A percentile compares a stretch with the other conserved stretches of the same genome.
phyloP scores from a whole-genome alignment of 805 yeast species.

The Lipomyces spencermartinsiae region DNA sequence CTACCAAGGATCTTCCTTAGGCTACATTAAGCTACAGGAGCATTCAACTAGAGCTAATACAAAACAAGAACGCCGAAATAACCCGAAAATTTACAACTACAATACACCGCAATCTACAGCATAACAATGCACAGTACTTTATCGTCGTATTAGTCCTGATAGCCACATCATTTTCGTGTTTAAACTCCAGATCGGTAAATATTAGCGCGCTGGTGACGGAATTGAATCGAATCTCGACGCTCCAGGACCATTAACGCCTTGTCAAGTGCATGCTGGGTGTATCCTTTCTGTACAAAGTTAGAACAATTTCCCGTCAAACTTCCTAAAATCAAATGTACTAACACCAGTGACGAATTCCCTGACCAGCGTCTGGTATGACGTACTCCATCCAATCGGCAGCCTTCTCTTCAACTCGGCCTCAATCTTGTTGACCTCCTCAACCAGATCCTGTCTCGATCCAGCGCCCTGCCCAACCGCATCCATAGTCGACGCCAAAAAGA shows the following conservation, averaged over 20 bases:
- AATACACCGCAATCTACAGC: not conserved
- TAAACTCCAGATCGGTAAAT: conserved; percentile 76
- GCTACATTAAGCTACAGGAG: conserved; percentile 3
- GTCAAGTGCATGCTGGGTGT: conserved; percentile 75
- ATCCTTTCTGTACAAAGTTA: conserved; percentile 45
- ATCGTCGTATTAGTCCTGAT: conserved; percentile 56
- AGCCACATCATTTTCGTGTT: not conserved
- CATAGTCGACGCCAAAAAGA: conserved; percentile 97
- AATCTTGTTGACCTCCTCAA: conserved; percentile 75
- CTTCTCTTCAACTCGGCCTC: conserved; percentile 87
- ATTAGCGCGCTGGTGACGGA: conserved; percentile 85
- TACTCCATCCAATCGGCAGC: conserved; percentile 95
- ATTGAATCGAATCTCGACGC: conserved; percentile 83
- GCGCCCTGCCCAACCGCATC: conserved; percentile 83
- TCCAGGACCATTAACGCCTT: conserved; percentile 82
- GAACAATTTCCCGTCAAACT: not conserved
- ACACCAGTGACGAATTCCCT: conserved; percentile 64
- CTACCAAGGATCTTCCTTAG: not conserved
- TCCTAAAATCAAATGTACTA: conserved; percentile 33
- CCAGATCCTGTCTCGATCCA: conserved; percentile 51
- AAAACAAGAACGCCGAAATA: not conserved
- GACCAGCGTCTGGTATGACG: conserved; percentile 81
- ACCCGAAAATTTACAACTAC: not conserved
- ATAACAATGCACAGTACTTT: not conserved
- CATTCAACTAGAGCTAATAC: not conserved